Evolutionary conservation across 1,284 basidiomycete genomes (phyloP).

Genomic region (Sanguinoderma infundibulare): DNA sequence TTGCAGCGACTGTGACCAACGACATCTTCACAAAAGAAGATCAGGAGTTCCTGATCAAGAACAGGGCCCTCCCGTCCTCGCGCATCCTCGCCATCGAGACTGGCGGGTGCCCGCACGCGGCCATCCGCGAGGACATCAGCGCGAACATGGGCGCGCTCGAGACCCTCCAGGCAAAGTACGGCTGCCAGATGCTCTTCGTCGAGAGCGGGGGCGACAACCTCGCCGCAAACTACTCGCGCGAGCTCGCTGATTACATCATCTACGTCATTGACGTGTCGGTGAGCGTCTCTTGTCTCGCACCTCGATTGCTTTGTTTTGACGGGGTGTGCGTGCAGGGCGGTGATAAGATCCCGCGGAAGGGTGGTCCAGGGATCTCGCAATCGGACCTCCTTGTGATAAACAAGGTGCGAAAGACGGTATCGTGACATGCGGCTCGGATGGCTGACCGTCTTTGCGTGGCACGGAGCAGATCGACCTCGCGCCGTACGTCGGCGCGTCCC

Average conservation of each 20-base stretch:
- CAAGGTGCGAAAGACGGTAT: slow-evolving; percentile 62
- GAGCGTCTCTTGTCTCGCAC: slow-evolving; percentile 1
- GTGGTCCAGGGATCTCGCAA: slow-evolving; percentile 95
- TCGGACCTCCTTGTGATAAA: slow-evolving; percentile 96
- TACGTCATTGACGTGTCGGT: slow-evolving; percentile 89
- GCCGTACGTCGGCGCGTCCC: slow-evolving; percentile 89
- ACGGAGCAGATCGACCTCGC: slow-evolving; percentile 86
- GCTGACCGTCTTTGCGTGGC: no score
- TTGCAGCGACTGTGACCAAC: slow-evolving; percentile 88
- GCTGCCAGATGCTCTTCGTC: slow-evolving; percentile 87
- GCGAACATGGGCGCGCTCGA: slow-evolving; percentile 97
- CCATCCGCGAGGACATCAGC: slow-evolving; percentile 96
- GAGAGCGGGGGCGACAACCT: slow-evolving; percentile 97
- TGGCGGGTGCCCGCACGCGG: slow-evolving; percentile 93
- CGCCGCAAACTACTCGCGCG: slow-evolving; percentile 94
- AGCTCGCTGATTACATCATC: slow-evolving; percentile 97
- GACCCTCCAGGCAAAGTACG: slow-evolving; percentile 90
- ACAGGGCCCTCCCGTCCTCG: slow-evolving; percentile 83
- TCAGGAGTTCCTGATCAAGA: slow-evolving; percentile 95
- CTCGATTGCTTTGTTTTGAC: not conserved
- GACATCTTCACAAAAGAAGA: slow-evolving; percentile 98
- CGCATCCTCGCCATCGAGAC: slow-evolving; percentile 98
- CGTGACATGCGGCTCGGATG: not conserved
- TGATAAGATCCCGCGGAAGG: slow-evolving; percentile 98
- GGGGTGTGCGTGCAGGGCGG: slow-evolving; percentile 63